Evolutionary conservation across 108 stramenopile genomes (phyloP).

Genomic region (Poteriospumella lacustris): DNA sequence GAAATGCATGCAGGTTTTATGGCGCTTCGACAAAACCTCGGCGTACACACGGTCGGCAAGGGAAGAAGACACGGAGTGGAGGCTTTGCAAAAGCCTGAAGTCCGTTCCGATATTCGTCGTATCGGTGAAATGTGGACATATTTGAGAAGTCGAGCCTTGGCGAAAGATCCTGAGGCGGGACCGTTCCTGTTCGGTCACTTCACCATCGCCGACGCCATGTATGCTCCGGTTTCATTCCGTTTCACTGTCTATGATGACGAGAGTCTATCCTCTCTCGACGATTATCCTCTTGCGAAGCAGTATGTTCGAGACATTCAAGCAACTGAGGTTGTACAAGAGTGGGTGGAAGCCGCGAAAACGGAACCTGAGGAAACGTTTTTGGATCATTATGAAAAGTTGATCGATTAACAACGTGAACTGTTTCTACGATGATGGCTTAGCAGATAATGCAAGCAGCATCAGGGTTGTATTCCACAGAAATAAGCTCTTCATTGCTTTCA

Average conservation of each 20-base stretch:
- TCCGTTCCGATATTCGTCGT: background rate
- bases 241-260: background rate
- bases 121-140: background rate
- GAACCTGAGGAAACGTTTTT: background rate
- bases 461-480: background rate
- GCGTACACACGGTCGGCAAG: background rate
- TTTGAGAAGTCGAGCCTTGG: background rate
- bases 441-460: background rate
- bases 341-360: background rate
- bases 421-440: slow-evolving; percentile 1
- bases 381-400: background rate
- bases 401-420: background rate
- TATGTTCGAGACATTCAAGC: background rate
- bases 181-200: background rate
- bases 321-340: background rate
- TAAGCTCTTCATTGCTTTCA: background rate
- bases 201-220: background rate
- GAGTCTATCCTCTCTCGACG: background rate
- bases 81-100: background rate
- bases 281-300: background rate
- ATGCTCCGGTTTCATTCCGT: background rate
- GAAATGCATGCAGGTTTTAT: background rate
- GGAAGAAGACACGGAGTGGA: background rate
- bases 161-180: background rate
- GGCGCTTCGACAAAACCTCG: background rate